Base-by-base conservation (phyloP, 2,329 filamentous ascomycete species). In the Aureobasidium leucospermi region DNA sequence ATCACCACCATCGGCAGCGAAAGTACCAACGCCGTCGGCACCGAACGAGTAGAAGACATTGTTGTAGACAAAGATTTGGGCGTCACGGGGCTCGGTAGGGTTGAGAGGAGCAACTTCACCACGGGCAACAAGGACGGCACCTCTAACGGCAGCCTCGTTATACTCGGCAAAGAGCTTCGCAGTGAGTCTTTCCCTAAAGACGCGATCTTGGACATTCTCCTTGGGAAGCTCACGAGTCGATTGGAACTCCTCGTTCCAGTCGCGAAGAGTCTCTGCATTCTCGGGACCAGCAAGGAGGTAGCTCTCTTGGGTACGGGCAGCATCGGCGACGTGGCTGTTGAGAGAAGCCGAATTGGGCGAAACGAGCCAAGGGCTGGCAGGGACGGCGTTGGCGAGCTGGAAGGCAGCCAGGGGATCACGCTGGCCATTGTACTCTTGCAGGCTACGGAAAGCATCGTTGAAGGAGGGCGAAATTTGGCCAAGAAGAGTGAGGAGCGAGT, bases 41-140 rank as follows among this genome's bases (percentile, higher is more conserved):
- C 94, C 94, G 67, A 96, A 97, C 0, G 94, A 97, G 79, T 96
- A 99, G 79, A 99, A 99, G 66, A 99, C 91, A 75, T 99, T 99
- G 80, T 97, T 97, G 79, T 97, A 96, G 28, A 99, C 93, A 69
- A 96, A 99, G 65, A 99, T 99, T 73, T 99, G 94, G 4, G 94
- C 94, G 72, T 99, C 93, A 65, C 82, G 85, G 64, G 82, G 86
- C 76, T 99, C 94, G 0, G 93, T 97, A 6, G 94, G 95, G 76
- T 99, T 99, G 58, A 99, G 77, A 6, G 94, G 90, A 19, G 91
- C 86, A 64, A 99, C 88, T 73, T 99, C 94, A 58, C 94, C 94
- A 60, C 90, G 84, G 28, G 92, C 93, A 58, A 99, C 93, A 65
- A 97, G 79, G 47, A 96, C 89, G 34, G 94, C 93, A 63, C 94